These are phyloP conservation scores for Austroboletus eburneus DNA, from an alignment of 768 basidiomycete genomes.

Conservation along the genomic window DNA sequence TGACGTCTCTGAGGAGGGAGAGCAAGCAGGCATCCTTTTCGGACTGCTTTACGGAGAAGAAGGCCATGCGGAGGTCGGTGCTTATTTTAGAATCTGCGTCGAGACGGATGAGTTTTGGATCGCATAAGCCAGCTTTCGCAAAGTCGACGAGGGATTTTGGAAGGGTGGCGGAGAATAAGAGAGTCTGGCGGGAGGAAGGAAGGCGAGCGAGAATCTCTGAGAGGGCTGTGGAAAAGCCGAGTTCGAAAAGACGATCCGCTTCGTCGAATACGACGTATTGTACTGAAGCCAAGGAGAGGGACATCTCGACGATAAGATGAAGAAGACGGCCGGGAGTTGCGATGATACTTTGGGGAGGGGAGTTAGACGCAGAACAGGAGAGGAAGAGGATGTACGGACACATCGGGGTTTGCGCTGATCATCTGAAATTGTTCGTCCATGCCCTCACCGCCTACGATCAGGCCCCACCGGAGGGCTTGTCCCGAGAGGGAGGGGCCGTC, in stretches of 20 bases:
- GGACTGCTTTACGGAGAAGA: constrained; percentile 85
- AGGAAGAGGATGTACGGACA: constrained; percentile 53
- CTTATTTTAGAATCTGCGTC: constrained; percentile 97
- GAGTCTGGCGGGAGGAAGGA: constrained; percentile 81
- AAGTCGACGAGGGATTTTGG: constrained; percentile 96
- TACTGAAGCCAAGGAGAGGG: constrained; percentile 79
- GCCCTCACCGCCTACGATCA: constrained; percentile 93
- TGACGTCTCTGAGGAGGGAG: constrained; percentile 79
- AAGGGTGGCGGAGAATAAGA: constrained; percentile 94
- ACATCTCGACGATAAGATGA: constrained; percentile 98
- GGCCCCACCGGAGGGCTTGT: constrained; percentile 78
- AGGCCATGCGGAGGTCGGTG: constrained; percentile 88
- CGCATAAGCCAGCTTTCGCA: constrained; percentile 92
- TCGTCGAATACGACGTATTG: constrained; percentile 96
- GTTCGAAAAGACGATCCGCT: constrained; percentile 96
- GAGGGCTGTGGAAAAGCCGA: constrained; percentile 92
- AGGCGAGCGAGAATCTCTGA: constrained; percentile 90
- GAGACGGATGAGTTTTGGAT: constrained; percentile 93
- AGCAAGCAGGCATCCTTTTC: constrained; percentile 95
- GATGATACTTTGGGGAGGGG: constrained; percentile 62
- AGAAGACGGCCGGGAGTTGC: constrained; percentile 96
- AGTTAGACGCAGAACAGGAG: constrained; percentile 11
- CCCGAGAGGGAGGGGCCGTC: constrained; percentile 50
- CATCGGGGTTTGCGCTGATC: constrained; percentile 90
- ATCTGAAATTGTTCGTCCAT: constrained; percentile 95